phyloP scores from a whole-genome alignment of 2,329 filamentous ascomycete species.

The Aspergillus sp. region DNA sequence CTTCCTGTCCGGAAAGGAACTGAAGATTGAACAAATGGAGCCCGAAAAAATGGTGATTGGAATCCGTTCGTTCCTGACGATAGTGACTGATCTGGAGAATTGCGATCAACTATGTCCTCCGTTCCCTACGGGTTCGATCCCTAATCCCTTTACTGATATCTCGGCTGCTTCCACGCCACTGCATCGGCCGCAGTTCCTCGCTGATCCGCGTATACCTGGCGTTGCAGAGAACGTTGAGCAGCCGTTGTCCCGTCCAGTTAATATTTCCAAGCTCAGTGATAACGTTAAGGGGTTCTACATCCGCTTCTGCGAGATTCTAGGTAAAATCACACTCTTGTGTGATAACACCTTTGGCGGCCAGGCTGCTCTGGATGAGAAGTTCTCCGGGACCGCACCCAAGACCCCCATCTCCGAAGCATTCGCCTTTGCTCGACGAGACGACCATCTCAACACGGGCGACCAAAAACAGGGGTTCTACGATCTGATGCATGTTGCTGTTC shows the following conservation, averaged over 20 bases:
- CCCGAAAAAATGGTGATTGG: slow-evolving; percentile 97
- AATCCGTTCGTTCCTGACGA: slow-evolving; percentile 84
- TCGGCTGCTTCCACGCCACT: slow-evolving; percentile 25
- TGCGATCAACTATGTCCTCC: slow-evolving; percentile 68
- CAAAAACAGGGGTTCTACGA: slow-evolving; percentile 95
- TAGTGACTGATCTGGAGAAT: slow-evolving; percentile 88
- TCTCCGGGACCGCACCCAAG: slow-evolving; percentile 76
- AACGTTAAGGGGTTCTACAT: slow-evolving; percentile 76
- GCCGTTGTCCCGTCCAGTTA: slow-evolving; percentile 43
- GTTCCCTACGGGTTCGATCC: slow-evolving; percentile 61
- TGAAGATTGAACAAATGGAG: slow-evolving; percentile 85
- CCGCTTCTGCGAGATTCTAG: slow-evolving; percentile 88
- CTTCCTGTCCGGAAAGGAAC: slow-evolving; percentile 67
- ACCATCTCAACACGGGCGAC: slow-evolving; percentile 62
- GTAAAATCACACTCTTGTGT: slow-evolving; percentile 91
- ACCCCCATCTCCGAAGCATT: slow-evolving; percentile 94
- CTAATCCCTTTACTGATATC: slow-evolving; percentile 30
- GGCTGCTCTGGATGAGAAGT: slow-evolving; percentile 90
- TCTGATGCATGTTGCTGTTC: slow-evolving; percentile 86
- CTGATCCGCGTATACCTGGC: slow-evolving; percentile 25
- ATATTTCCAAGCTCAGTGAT: slow-evolving; percentile 58
- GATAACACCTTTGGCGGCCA: slow-evolving; percentile 97
- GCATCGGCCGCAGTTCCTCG: slow-evolving; percentile 30
- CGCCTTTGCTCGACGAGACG: slow-evolving; percentile 77
- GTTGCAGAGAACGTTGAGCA: slow-evolving; percentile 21